phyloP scores from a whole-genome alignment of 1,139 yeast genomes.

The Scheffersomyces illinoinensis region DNA sequence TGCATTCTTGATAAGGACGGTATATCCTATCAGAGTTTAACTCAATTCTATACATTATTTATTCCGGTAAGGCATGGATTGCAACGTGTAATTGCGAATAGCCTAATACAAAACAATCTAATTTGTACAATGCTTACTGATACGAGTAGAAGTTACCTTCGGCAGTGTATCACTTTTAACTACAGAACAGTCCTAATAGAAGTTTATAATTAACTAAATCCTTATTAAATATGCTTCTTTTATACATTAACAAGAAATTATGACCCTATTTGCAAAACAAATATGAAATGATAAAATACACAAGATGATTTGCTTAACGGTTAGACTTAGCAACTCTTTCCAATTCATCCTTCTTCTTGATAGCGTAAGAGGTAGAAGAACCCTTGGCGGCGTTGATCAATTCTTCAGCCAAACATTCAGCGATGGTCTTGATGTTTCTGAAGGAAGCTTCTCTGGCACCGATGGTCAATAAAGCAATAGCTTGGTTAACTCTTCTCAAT shows the following conservation, averaged over 20 bases:
- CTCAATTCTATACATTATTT: background rate
- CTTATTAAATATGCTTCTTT: constrained; percentile 7
- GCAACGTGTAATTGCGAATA: background rate
- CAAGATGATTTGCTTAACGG: constrained; percentile 67
- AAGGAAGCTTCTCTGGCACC: constrained; percentile 99
- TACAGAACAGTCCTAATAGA: background rate
- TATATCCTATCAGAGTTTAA: constrained; percentile 10
- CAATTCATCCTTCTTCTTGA: constrained; percentile 99
- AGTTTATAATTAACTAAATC: background rate
- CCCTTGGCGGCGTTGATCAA: constrained; percentile 99
- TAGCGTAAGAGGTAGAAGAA: constrained; percentile 99
- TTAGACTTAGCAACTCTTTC: constrained; percentile 99
- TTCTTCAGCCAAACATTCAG: constrained; percentile 99
- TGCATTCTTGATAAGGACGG: constrained; percentile 5
- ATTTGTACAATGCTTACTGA: background rate
- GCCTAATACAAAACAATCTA: background rate
- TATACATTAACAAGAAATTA: constrained; percentile 15
- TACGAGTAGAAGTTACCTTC: background rate
- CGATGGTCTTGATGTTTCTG: constrained; percentile 99
- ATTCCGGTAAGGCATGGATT: background rate
- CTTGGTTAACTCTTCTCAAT: constrained; percentile 99
- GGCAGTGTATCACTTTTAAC: background rate
- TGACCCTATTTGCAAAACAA: constrained; percentile 5
- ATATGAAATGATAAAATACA: constrained; percentile 21
- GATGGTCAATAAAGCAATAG: constrained; percentile 94